A percentile compares a stretch with the other conserved stretches of the same genome.
Evolutionary conservation across 75 land plant species (phyloP).

Genomic region (Azolla pinnata): DNA sequence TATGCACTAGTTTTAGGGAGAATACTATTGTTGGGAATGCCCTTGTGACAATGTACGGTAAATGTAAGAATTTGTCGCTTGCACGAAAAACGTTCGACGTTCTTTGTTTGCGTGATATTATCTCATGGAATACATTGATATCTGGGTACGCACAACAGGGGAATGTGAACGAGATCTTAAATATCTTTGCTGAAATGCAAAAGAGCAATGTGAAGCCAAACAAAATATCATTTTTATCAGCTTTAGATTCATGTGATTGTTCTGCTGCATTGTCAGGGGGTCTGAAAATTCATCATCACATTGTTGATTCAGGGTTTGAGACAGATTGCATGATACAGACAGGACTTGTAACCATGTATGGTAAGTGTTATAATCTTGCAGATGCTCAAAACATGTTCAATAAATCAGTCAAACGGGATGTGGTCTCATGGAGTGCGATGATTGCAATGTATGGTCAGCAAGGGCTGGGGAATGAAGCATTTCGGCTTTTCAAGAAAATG

Average conservation of each 20-base stretch:
- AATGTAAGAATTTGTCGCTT: constrained; percentile 4
- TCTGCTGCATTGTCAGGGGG: neutral
- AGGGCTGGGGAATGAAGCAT: neutral
- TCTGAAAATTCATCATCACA: neutral
- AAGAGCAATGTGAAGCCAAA: neutral
- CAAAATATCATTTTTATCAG: neutral
- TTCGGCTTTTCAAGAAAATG: constrained; percentile 4
- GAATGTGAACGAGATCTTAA: neutral
- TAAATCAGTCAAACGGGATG: neutral
- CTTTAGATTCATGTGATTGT: neutral
- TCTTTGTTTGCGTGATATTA: neutral
- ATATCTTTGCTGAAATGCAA: constrained; percentile 1
- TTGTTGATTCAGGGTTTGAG: neutral
- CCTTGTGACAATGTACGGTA: constrained; percentile 18
- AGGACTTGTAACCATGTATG: constrained; percentile 1
- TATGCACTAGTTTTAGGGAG: neutral
- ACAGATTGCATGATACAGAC: neutral
- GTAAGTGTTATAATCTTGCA: neutral
- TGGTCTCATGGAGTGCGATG: constrained; percentile 7
- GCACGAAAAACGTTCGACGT: constrained; percentile 3
- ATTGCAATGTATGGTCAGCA: constrained; percentile 7
- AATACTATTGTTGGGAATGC: constrained; percentile 14
- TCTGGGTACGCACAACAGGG: constrained; percentile 7
- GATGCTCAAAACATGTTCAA: neutral
- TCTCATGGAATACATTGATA: constrained; percentile 12